These are phyloP conservation scores for Globisporangium sylvaticum DNA, from an alignment of 352 stramenopile species.

Conservation along the genomic window DNA sequence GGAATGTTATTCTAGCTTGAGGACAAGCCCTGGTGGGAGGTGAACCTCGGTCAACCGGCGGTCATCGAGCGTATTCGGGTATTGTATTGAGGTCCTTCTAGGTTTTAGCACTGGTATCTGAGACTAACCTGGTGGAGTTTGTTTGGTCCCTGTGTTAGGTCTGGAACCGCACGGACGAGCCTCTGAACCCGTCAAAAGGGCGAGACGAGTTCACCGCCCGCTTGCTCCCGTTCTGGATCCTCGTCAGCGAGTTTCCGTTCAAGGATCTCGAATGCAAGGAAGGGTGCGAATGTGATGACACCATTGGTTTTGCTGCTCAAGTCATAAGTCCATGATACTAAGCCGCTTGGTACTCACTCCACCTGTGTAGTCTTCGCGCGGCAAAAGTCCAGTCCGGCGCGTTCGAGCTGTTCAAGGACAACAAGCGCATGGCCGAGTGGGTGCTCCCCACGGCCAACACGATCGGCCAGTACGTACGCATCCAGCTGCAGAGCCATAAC, in stretches of 20 bases:
- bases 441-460: slow-evolving; percentile 79
- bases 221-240: slow-evolving; percentile 92
- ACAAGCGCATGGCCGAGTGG: slow-evolving; percentile 87
- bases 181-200: slow-evolving; percentile 65
- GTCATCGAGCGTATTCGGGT: slow-evolving; percentile 80
- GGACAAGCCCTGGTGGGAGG: slow-evolving; percentile 91
- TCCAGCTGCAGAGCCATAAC: slow-evolving; percentile 88
- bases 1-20: slow-evolving; percentile 51
- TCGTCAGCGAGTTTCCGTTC: slow-evolving; percentile 89
- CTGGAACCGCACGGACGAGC: slow-evolving; percentile 91
- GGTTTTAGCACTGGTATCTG: background rate
- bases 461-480: slow-evolving; percentile 68
- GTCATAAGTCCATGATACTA: too few relatives aligned
- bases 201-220: slow-evolving; percentile 73
- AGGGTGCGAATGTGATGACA: slow-evolving; percentile 24
- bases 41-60: slow-evolving; percentile 81
- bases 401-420: slow-evolving; percentile 73
- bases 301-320: background rate
- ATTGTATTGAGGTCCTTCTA: background rate
- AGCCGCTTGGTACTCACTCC: background rate
- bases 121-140: background rate
- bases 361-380: slow-evolving; percentile 53
- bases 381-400: slow-evolving; percentile 76
- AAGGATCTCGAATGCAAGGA: slow-evolving; percentile 71
- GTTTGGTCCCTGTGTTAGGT: slow-evolving; percentile 18